Evolutionary conservation across 495 filamentous ascomycete species (phyloP).

Genomic region (Tirmania nivea): DNA sequence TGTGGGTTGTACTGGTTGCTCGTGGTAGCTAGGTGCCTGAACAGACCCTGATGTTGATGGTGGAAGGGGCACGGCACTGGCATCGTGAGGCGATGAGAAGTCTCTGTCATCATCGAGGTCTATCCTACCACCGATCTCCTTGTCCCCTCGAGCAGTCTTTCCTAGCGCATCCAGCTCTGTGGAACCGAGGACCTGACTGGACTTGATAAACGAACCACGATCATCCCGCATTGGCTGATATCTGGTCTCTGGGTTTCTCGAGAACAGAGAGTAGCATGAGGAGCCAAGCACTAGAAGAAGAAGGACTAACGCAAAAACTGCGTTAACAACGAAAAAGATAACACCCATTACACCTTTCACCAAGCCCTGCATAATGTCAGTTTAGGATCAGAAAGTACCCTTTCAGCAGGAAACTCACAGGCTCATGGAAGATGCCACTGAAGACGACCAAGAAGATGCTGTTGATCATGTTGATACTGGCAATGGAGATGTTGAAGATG

Average conservation of each 20-base stretch:
- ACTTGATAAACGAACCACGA: slow-evolving; percentile 95
- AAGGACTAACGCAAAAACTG: slow-evolving; percentile 64
- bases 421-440: slow-evolving; percentile 65
- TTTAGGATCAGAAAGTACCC: background rate
- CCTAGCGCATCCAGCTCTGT: slow-evolving; percentile 86
- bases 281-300: slow-evolving; percentile 73
- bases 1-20: slow-evolving; percentile 12
- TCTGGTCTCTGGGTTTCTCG: slow-evolving; percentile 86
- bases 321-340: slow-evolving; percentile 82
- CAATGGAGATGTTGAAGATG: slow-evolving; percentile 86
- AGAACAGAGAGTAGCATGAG: slow-evolving; percentile 58
- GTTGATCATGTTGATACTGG: slow-evolving; percentile 75
- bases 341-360: slow-evolving; percentile 89
- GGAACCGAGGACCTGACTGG: slow-evolving; percentile 49
- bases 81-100: slow-evolving; percentile 28
- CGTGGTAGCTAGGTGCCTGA: slow-evolving; percentile 12
- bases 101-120: slow-evolving; percentile 64
- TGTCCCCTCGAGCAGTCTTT: slow-evolving; percentile 77
- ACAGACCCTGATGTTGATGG: slow-evolving; percentile 23
- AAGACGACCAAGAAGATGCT: slow-evolving; percentile 68
- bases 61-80: slow-evolving; percentile 20
- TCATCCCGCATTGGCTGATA: slow-evolving; percentile 97
- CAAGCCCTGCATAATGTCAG: slow-evolving; percentile 29
- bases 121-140: slow-evolving; percentile 39
- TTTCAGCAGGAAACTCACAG: slow-evolving; percentile 28